Conservation (phyloP, 1,284 basidiomycete genomes). For the Cryptococcus sp. region DNA sequence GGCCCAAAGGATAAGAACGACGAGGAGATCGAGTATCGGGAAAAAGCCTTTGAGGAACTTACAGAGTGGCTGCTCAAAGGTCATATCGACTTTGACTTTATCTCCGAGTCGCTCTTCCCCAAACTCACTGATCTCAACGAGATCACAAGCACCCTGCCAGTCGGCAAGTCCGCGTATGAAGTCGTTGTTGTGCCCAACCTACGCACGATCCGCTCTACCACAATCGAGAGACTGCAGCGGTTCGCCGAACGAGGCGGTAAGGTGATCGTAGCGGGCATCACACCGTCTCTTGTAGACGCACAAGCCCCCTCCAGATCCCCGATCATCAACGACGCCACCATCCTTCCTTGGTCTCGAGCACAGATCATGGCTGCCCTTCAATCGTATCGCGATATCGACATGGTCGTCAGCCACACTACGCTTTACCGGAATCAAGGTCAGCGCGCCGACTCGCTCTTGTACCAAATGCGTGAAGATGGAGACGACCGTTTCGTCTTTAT, state of each 20-base stretch:
- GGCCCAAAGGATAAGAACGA: slow-evolving; percentile 31
- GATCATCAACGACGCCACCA: slow-evolving; percentile 1
- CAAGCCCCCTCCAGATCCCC: slow-evolving; percentile 2
- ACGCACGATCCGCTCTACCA: slow-evolving; percentile 32
- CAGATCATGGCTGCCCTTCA: slow-evolving; percentile 20
- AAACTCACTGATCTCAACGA: slow-evolving; percentile 19
- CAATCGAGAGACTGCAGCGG: slow-evolving; percentile 21
- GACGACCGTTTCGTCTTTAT: slow-evolving; percentile 31
- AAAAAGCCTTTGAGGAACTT: slow-evolving; percentile 26
- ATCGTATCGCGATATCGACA: slow-evolving; percentile 24
- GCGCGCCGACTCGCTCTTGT: slow-evolving; percentile 27
- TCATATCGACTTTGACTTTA: slow-evolving; percentile 38
- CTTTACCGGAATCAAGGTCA: slow-evolving; percentile 23
- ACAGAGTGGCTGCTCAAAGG: slow-evolving; percentile 34
- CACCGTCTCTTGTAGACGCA: slow-evolving; percentile 28
- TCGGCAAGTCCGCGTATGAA: slow-evolving; percentile 32
- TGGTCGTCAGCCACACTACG: slow-evolving; percentile 24
- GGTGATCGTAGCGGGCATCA: slow-evolving; percentile 28
- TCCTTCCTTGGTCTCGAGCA: slow-evolving; percentile 17
- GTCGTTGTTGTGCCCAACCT: slow-evolving; percentile 32
- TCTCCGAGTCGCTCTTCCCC: slow-evolving; percentile 37
- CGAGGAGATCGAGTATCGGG: slow-evolving; percentile 26
- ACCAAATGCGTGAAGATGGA: slow-evolving; percentile 33
- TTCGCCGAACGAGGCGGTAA: slow-evolving; percentile 27
- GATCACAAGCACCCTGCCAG: slow-evolving; percentile 20